A percentile compares a stretch with the other conserved stretches of the same genome.
phyloP scores from a whole-genome alignment of 495 filamentous ascomycete genomes.

The Astrocystis sublimbata region DNA sequence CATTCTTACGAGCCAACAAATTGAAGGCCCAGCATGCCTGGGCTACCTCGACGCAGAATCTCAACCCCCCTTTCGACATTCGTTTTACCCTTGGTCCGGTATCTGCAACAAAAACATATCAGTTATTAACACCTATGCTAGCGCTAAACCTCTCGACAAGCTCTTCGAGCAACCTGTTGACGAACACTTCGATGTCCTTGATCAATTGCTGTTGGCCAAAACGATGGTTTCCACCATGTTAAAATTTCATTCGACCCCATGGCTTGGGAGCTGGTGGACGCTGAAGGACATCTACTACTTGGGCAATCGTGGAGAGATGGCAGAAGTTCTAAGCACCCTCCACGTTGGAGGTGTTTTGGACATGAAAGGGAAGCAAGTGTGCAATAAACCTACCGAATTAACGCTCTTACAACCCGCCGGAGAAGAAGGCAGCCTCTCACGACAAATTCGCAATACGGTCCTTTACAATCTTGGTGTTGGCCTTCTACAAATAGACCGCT shows the following conservation, averaged over 20 bases:
- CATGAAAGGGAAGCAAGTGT: neutral
- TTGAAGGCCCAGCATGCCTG: neutral
- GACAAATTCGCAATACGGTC: neutral
- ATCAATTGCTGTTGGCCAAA: neutral
- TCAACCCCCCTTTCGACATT: neutral
- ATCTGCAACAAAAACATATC: neutral
- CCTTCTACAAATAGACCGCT: neutral
- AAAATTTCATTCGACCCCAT: neutral
- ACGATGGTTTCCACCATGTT: neutral
- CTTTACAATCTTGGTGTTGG: neutral
- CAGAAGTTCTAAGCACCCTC: neutral
- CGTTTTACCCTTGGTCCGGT: neutral
- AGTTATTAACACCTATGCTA: neutral
- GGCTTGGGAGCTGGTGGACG: neutral
- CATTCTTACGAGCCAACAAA: neutral
- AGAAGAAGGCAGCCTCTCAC: neutral
- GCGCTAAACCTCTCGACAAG: neutral
- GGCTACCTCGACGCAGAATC: neutral
- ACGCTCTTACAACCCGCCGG: neutral
- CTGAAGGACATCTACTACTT: neutral
- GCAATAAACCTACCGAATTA: neutral
- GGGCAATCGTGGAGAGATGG: neutral
- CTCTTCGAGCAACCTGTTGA: neutral
- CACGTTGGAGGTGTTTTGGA: neutral
- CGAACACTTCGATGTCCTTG: neutral